phyloP scores from a whole-genome alignment of 495 filamentous ascomycete genomes.

The Xylaria curta region DNA sequence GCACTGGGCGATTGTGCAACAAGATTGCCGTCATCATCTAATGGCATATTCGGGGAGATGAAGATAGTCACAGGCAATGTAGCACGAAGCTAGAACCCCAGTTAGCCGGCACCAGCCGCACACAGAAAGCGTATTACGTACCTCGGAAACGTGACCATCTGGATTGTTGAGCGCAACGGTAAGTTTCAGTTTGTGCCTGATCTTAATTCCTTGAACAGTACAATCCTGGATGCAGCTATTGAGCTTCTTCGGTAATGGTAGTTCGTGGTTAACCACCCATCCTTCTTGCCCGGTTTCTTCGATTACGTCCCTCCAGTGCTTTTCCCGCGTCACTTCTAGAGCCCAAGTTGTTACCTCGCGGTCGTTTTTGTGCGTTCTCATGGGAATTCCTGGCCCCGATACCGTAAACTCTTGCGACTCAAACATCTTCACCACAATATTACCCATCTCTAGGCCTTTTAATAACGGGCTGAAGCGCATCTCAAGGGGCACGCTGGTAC shows the following conservation, averaged over 20 bases:
- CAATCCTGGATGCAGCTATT: slow-evolving; percentile 84
- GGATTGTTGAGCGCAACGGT: slow-evolving; percentile 89
- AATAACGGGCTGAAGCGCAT: slow-evolving; percentile 82
- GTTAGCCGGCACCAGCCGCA: slow-evolving; percentile 25
- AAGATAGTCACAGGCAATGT: slow-evolving; percentile 87
- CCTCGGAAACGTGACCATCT: slow-evolving; percentile 90
- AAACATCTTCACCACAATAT: slow-evolving; percentile 73
- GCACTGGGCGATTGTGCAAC: slow-evolving; percentile 58
- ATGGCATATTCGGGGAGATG: slow-evolving; percentile 87
- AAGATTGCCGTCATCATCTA: slow-evolving; percentile 80
- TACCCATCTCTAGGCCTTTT: slow-evolving; percentile 84
- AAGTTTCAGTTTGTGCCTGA: slow-evolving; percentile 85
- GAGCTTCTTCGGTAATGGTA: slow-evolving; percentile 79
- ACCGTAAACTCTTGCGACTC: slow-evolving; percentile 76
- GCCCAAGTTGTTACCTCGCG: slow-evolving; percentile 69
- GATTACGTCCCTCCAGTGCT: slow-evolving; percentile 69
- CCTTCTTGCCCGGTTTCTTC: slow-evolving; percentile 75
- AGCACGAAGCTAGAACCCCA: slow-evolving; percentile 68
- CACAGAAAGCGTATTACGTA: slow-evolving; percentile 37
- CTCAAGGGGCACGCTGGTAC: slow-evolving; percentile 77
- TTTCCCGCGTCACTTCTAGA: slow-evolving; percentile 61
- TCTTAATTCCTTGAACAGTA: slow-evolving; percentile 80
- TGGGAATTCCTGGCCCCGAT: slow-evolving; percentile 54
- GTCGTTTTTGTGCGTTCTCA: slow-evolving; percentile 64
- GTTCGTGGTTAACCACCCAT: slow-evolving; percentile 70